These are phyloP conservation scores for Solanum hybrid DNA, from an alignment of 305 asterid species.

Conservation along the genomic window DNA sequence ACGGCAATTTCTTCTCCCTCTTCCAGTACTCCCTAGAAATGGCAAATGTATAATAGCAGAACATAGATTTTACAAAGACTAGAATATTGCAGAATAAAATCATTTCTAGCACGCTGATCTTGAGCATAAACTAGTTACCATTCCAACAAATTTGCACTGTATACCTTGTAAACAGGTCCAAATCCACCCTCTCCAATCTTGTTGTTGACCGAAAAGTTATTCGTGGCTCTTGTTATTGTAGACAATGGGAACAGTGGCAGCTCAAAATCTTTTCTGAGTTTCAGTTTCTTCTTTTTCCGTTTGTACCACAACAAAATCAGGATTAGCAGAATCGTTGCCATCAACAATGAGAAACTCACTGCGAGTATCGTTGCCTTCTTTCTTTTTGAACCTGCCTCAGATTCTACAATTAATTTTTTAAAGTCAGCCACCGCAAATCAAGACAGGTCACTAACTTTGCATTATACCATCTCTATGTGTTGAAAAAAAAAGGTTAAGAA, in stretches of 20 bases:
- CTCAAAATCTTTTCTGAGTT: not conserved
- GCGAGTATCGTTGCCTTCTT: not conserved
- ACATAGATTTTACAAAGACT: not conserved
- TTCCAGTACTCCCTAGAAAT: not conserved
- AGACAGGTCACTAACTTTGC: not conserved
- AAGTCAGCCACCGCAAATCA: not conserved
- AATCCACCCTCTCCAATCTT: slow-evolving; percentile 11
- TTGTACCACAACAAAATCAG: not conserved
- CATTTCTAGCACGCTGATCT: not conserved
- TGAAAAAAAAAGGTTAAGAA: not conserved
- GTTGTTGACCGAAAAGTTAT: slow-evolving; percentile 3
- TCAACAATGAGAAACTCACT: not conserved
- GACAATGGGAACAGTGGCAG: not conserved
- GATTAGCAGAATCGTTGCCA: not conserved
- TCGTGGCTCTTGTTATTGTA: not conserved
- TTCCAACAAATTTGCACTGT: not conserved
- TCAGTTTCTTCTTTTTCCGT: not conserved
- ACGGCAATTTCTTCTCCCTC: slow-evolving; percentile 7
- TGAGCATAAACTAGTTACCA: not conserved
- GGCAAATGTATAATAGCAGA: not conserved
- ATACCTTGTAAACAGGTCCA: slow-evolving; percentile 15
- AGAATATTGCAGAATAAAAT: not conserved
- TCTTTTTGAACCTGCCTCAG: not conserved
- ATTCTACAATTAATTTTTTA: not conserved
- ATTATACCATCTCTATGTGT: not conserved